Percentiles rank a stretch among this genome's conserved stretches.
Evolutionary conservation across 495 filamentous ascomycete genomes (phyloP).

Genomic region (Hyphodiscus hymeniophilus): DNA sequence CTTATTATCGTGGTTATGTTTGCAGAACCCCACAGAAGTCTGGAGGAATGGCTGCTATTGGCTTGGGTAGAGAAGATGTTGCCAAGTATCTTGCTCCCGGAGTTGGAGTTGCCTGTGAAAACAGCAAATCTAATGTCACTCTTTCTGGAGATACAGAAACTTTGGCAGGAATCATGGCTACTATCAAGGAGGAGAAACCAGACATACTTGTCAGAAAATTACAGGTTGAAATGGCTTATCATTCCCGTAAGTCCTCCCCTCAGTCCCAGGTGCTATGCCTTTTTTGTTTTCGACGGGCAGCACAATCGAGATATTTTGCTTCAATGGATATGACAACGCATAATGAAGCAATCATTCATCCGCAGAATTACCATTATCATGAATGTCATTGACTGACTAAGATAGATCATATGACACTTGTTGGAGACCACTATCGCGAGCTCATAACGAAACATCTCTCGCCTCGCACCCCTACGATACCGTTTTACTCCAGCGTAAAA

Average conservation of each 20-base stretch:
- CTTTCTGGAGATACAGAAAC: conserved; percentile 44
- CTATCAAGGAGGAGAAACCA: conserved; percentile 30
- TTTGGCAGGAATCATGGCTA: conserved; percentile 35
- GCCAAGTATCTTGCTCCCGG: conserved; percentile 25
- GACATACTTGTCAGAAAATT: conserved; percentile 40
- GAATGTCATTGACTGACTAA: no score
- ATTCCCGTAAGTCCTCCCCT: conserved; percentile 32
- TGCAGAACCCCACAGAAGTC: background rate
- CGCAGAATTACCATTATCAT: no score
- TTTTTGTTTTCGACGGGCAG: no score
- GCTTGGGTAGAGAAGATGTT: conserved; percentile 35
- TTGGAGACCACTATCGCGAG: background rate
- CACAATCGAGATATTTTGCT: no score
- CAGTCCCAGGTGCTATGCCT: no score
- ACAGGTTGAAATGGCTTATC: conserved; percentile 43
- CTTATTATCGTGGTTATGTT: conserved; percentile 35
- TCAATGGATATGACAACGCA: no score
- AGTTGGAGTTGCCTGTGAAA: conserved; percentile 39
- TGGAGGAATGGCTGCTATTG: conserved; percentile 46
- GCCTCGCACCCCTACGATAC: background rate
- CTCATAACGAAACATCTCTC: background rate
- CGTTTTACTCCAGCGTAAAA: conserved; percentile 33
- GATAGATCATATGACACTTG: conserved; percentile 1
- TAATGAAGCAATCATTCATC: no score
- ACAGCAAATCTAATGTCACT: conserved; percentile 50